Conservation (phyloP, 2,329 filamentous ascomycete species). For the Colletotrichum liriopes region DNA sequence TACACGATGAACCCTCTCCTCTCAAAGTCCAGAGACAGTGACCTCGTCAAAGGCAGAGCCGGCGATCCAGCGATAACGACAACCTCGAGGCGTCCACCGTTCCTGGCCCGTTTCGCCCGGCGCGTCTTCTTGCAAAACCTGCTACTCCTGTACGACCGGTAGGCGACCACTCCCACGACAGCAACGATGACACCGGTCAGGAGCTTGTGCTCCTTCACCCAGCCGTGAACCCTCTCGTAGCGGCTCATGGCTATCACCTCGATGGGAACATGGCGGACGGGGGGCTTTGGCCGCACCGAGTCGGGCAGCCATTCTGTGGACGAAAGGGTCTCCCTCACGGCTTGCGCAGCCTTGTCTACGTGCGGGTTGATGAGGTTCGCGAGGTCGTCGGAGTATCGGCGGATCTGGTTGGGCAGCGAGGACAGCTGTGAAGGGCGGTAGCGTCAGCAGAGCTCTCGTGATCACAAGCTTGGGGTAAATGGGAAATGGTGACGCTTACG, state of each 20-base stretch:
- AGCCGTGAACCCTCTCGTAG: conserved; percentile 74
- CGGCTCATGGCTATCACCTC: conserved; percentile 53
- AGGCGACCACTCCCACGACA: conserved; percentile 76
- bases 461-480: conserved; percentile 10
- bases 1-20: conserved; percentile 94
- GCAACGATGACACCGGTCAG: conserved; percentile 80
- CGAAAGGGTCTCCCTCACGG: conserved; percentile 79
- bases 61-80: conserved; percentile 91
- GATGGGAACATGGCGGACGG: conserved; percentile 54
- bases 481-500: conserved; percentile 64
- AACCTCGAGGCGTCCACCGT: conserved; percentile 90
- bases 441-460: conserved; percentile 32
- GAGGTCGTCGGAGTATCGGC: conserved; percentile 78
- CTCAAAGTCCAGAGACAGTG: conserved; percentile 89
- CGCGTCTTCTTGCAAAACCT: conserved; percentile 77
- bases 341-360: conserved; percentile 81
- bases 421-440: conserved; percentile 61
- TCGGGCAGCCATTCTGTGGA: conserved; percentile 82
- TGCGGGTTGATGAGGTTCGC: conserved; percentile 86
- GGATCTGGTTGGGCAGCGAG: conserved; percentile 74
- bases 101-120: conserved; percentile 83
- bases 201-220: conserved; percentile 81
- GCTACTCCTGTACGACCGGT: conserved; percentile 64
- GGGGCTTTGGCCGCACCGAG: conserved; percentile 73
- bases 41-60: conserved; percentile 85